Base-by-base conservation (phyloP, 495 filamentous ascomycete species). In the Cercophora samala region DNA sequence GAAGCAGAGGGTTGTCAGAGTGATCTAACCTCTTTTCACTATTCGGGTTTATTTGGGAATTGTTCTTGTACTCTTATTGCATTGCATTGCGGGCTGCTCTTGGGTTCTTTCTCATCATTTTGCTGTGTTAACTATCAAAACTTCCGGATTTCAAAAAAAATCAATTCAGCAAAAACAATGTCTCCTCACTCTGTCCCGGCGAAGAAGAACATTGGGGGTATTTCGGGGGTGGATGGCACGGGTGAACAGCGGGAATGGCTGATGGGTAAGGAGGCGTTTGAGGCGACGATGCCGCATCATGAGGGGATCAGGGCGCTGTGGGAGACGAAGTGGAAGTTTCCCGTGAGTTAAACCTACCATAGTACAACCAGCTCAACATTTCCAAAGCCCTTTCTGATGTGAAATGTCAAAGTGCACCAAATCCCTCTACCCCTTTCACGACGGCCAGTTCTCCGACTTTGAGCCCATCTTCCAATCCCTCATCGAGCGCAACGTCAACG, bases 251-350 rank as follows among this genome's bases (percentile, higher is more conserved):
- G 37, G 11, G 37, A 72, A 18, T 79, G 77, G 77, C 69, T 74
- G 58, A 79, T 79, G 76, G 77, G 77, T 52, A 53, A 46, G 59
- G 73, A 81, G 65, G 79, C 78, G 60, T 78, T 84, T 65, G 73
- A 81, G 65, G 70, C 69, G 11, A 69, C 75, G 8, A 82, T 83
- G 81, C 75, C 76, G 19, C 91, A 93, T 74, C 89, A 93, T 70
- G 83, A 88, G n/a, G 87, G 86, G 22, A 89, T 91, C 72, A 80
- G 87, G 75, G 85, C 86, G 42, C 78, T 94, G 54, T 94, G 91
- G 91, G 89, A 92, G 77, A 88, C 87, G 4, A 92, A 91, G 76
- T 94, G 90, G 91, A 87, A 88, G 76, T 82, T 86, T 65, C 87
- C 86, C 4, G 89, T 90, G 66, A 70, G 74, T 71, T 59, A n/a